Conservation (phyloP, 495 filamentous ascomycete species). For the Penicillium psychrofluorescens region DNA sequence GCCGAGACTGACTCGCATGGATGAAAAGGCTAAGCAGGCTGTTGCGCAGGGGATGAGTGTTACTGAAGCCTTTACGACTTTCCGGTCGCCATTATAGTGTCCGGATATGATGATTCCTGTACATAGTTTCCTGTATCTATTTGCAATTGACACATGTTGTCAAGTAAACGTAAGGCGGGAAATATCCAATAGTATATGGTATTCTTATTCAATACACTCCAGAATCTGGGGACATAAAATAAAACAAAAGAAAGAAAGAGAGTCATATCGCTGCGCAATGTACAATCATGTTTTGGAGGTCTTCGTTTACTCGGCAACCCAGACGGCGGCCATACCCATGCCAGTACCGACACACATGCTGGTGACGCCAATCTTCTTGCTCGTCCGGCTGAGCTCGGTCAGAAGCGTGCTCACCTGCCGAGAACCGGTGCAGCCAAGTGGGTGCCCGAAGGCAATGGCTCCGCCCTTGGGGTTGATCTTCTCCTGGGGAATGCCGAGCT, state of each 20-base stretch:
- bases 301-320: constrained; percentile 68
- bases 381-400: constrained; percentile 75
- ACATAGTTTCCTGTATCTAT: too few species aligned
- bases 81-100: constrained; percentile 11
- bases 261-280: constrained; percentile 25
- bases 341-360: constrained; percentile 97
- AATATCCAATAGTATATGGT: constrained; percentile 12
- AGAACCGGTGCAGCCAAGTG: constrained; percentile 88
- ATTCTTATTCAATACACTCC: constrained; percentile 24
- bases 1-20: constrained; percentile 49
- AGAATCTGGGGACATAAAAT: constrained; percentile 11
- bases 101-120: background rate
- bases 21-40: constrained; percentile 53
- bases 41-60: constrained; percentile 49
- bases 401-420: constrained; percentile 89
- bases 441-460: constrained; percentile 98
- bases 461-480: constrained; percentile 98
- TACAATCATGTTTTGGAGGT: constrained; percentile 3
- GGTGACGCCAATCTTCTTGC: constrained; percentile 80
- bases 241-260: constrained; percentile 6
- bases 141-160: too few species aligned
- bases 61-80: constrained; percentile 49
- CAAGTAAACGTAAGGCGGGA: background rate
- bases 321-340: constrained; percentile 95
- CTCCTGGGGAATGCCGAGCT: constrained; percentile 65